Base-by-base conservation (phyloP, 306 rosid genomes). In the Cucurbita pepo region DNA sequence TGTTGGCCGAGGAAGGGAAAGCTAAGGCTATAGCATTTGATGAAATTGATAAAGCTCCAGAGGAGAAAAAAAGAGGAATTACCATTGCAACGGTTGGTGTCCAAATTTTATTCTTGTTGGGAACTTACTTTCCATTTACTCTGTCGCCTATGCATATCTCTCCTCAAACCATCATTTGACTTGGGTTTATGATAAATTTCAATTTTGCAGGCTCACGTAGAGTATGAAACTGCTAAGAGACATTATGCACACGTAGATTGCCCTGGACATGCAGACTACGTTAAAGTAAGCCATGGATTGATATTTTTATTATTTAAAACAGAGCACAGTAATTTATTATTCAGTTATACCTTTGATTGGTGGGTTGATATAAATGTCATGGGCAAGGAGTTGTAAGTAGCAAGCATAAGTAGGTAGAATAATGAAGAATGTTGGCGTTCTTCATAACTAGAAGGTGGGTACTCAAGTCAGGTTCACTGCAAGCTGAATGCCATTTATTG, bases 241-340 rank as follows among this genome's bases (percentile, higher is more conserved):
- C 99, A 94, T 69, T 94, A 94, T 78, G 99, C 99, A 0, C 97
- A 94, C 56, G 99, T 94, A 57, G 99, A 94, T 82, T 94, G 99
- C 80, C 97, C 99, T 1, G 99, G 99, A 67, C 99, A 94, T 30
- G 99, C 99, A 22, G 99, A 94, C 69, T 94, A 94, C 84, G 99
- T 94, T 34, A 94, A 94, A 79, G 97, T 89, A 79, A 87, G 88
- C 53, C 82, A 18, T 30, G 64, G 59, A 58, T 56, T 7, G 41
- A 44, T 56, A 38, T 59, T 53, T 71, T 14, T 55, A 54, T 53
- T 11, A 9, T 18, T 56, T 70, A 70, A 48, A 69, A 10, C 2
- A 3, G 22, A 70, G 5, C 9, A 18, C 34, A 10, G 51, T 43
- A 64, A 25, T 48, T 48, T 13, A 50, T 69, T 61, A 61, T 62